Conservation (phyloP, 495 filamentous ascomycete species). For the Cercophora newfieldiana region DNA sequence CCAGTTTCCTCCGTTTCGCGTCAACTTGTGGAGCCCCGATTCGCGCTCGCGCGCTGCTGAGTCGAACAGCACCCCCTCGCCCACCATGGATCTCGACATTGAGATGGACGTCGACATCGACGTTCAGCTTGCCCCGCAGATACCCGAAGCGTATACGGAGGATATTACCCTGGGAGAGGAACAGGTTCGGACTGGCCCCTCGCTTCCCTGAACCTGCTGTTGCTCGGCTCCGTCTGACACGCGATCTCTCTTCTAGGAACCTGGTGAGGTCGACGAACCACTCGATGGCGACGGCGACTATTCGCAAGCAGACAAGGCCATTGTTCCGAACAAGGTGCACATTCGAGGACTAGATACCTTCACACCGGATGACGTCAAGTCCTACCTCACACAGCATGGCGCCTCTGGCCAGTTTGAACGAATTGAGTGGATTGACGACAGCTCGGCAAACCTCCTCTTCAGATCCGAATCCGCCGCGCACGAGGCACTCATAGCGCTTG, state of each 20-base stretch:
- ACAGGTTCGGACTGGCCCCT: constrained; percentile 30
- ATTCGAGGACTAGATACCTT: constrained; percentile 80
- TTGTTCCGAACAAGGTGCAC: constrained; percentile 68
- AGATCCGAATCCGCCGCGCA: constrained; percentile 62
- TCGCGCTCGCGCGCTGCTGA: background rate
- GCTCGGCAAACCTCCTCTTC: constrained; percentile 83
- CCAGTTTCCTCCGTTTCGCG: background rate
- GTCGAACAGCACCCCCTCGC: background rate
- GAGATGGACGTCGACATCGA: constrained; percentile 68
- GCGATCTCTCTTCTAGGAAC: constrained; percentile 31
- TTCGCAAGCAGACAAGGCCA: constrained; percentile 29
- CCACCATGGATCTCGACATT: constrained; percentile 74
- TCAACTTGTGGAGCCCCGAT: background rate
- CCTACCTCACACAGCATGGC: constrained; percentile 68
- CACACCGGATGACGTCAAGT: constrained; percentile 71
- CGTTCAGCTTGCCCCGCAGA: constrained; percentile 40
- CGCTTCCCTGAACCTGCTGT: constrained; percentile 30
- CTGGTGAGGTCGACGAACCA: constrained; percentile 36
- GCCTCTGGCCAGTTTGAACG: constrained; percentile 51
- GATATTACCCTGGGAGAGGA: constrained; percentile 42
- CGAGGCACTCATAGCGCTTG: constrained; percentile 68
- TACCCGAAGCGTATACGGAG: constrained; percentile 49
- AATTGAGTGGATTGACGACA: constrained; percentile 95
- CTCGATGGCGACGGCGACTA: constrained; percentile 18
- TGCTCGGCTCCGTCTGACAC: constrained; percentile 6